Evolutionary conservation across 179 eudicot species (phyloP).

Genomic region (Vitellaria paradoxa): DNA sequence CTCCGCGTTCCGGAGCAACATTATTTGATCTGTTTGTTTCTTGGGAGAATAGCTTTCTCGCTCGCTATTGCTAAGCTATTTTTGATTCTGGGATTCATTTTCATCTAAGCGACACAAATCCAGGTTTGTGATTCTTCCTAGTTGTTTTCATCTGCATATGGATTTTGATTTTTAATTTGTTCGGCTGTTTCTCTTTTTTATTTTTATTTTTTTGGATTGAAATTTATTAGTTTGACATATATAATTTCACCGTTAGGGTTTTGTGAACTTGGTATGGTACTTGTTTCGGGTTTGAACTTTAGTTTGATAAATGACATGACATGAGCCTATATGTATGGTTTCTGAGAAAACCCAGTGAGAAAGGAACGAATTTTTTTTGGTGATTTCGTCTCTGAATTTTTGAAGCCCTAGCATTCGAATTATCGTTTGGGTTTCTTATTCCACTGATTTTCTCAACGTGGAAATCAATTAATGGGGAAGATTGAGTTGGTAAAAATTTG

Average conservation of each 20-base stretch:
- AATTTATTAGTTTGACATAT: background rate
- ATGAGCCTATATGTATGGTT: no score
- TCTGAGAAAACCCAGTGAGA: background rate
- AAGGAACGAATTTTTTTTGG: background rate
- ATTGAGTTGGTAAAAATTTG: background rate
- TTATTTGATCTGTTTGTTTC: background rate
- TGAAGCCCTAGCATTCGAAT: background rate
- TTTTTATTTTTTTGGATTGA: no score
- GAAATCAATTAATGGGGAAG: background rate
- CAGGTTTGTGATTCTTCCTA: background rate
- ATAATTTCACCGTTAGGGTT: background rate
- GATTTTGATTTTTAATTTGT: background rate
- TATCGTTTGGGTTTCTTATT: background rate
- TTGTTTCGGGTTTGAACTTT: background rate
- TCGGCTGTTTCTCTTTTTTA: background rate
- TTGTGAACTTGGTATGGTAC: background rate
- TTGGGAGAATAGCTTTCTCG: background rate
- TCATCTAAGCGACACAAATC: background rate
- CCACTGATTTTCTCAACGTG: background rate
- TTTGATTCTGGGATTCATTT: background rate
- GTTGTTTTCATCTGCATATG: background rate
- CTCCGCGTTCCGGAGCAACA: background rate
- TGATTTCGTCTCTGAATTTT: background rate
- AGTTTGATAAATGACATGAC: no score
- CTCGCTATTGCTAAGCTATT: background rate